These are phyloP conservation scores for Phytophthora constricta DNA, from an alignment of 352 stramenopile species.

Conservation along the genomic window DNA sequence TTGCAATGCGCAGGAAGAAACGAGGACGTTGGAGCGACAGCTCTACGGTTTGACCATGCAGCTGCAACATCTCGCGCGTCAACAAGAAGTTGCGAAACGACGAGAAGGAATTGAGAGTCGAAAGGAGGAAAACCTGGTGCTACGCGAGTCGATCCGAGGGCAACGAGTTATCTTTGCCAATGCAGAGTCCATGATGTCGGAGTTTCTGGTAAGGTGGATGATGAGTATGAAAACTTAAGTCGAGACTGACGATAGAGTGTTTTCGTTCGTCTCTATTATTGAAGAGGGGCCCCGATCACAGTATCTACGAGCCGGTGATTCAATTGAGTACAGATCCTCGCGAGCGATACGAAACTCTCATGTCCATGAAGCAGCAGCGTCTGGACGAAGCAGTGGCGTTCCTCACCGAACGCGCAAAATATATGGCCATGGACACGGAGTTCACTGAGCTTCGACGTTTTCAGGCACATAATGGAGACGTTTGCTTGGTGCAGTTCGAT, in stretches of 20 bases:
- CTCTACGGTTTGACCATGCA: slow-evolving; percentile 34
- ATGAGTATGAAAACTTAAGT: too few species aligned
- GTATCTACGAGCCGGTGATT: slow-evolving; percentile 44
- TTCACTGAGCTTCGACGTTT: slow-evolving; percentile 50
- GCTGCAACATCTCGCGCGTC: slow-evolving; percentile 32
- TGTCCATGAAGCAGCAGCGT: slow-evolving; percentile 46
- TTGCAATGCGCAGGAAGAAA: slow-evolving; percentile 37
- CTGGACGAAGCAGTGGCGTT: slow-evolving; percentile 47
- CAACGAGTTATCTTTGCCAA: slow-evolving; percentile 52
- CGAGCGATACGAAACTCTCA: slow-evolving; percentile 37
- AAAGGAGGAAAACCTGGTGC: slow-evolving; percentile 34
- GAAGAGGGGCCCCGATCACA: slow-evolving; percentile 39
- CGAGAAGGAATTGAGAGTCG: slow-evolving; percentile 25
- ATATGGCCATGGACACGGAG: slow-evolving; percentile 40
- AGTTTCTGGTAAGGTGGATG: slow-evolving; percentile 47
- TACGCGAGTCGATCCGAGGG: slow-evolving; percentile 39
- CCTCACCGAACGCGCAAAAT: slow-evolving; percentile 40
- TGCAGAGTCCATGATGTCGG: slow-evolving; percentile 36
- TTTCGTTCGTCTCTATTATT: not conserved
- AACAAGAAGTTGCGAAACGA: slow-evolving; percentile 32
- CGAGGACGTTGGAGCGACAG: slow-evolving; percentile 37
- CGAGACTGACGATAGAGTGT: not conserved
- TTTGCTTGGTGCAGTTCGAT: slow-evolving; percentile 47
- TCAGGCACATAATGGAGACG: slow-evolving; percentile 40
- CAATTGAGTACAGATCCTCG: slow-evolving; percentile 28